A percentile compares a stretch with the other conserved stretches of the same genome.
Evolutionary conservation across 2,329 filamentous ascomycete species (phyloP).

Genomic region (Aureobasidium sp.): DNA sequence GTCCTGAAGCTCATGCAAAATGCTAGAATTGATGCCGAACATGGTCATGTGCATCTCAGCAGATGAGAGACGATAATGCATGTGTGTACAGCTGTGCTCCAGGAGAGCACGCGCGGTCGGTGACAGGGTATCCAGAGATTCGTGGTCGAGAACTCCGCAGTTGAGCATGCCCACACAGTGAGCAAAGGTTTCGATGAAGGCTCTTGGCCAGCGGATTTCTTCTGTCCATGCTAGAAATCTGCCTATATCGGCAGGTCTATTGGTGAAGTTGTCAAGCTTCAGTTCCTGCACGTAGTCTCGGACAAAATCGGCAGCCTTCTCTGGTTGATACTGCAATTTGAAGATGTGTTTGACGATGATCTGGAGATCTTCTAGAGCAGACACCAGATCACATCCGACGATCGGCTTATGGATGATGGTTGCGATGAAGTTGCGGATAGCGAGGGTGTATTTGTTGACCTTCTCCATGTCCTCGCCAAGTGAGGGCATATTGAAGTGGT

Average conservation of each 20-base stretch:
- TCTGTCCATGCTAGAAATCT: constrained; percentile 61
- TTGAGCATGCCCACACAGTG: constrained; percentile 57
- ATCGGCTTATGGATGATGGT: constrained; percentile 57
- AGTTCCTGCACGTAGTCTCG: constrained; percentile 2
- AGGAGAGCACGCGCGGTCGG: constrained; percentile 34
- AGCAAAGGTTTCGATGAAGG: constrained; percentile 61
- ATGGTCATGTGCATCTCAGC: constrained; percentile 50
- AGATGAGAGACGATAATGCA: constrained; percentile 55
- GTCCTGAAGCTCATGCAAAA: constrained; percentile 26
- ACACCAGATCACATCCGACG: constrained; percentile 56
- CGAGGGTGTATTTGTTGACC: constrained; percentile 39
- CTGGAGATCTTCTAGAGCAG: constrained; percentile 57
- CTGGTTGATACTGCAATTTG: constrained; percentile 24
- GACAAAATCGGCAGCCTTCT: constrained; percentile 28
- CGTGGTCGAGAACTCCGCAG: constrained; percentile 14
- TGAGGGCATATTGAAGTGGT: not conserved
- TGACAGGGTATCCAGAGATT: not conserved
- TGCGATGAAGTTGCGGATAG: constrained; percentile 63
- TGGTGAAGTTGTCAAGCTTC: constrained; percentile 58
- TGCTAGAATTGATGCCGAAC: constrained; percentile 55
- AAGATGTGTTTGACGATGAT: constrained; percentile 53
- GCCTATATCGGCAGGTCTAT: constrained; percentile 53
- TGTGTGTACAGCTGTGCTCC: constrained; percentile 55
- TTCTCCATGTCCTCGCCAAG: not conserved
- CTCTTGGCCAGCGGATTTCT: constrained; percentile 55